Conservation (phyloP, 1,284 basidiomycete genomes). For the Cryptococcus floricola region DNA sequence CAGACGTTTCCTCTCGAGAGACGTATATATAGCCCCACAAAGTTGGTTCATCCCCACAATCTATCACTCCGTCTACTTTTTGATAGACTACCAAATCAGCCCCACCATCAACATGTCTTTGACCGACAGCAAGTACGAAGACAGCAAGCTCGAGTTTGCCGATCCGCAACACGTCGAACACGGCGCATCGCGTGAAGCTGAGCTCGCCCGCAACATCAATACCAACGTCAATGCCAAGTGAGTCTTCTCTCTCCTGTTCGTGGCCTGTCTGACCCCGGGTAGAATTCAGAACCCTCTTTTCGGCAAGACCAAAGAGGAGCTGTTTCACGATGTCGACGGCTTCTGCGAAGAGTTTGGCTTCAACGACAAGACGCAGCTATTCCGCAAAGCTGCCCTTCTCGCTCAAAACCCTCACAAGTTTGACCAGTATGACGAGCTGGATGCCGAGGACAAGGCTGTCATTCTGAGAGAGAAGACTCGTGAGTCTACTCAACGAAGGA, state of each 20-base stretch:
- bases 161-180: too few relatives aligned
- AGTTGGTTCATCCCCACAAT: too few relatives aligned
- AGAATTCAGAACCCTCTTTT: slow-evolving; percentile 5
- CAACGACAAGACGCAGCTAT: slow-evolving; percentile 46
- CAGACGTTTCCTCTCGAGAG: too few relatives aligned
- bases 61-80: too few relatives aligned
- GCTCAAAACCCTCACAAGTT: slow-evolving; percentile 59
- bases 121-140: too few relatives aligned
- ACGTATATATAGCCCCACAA: too few relatives aligned
- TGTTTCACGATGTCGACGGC: slow-evolving; percentile 57
- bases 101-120: too few relatives aligned
- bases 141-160: too few relatives aligned
- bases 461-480: slow-evolving; percentile 50
- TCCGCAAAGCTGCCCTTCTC: slow-evolving; percentile 61
- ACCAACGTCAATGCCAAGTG: background rate
- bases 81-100: too few relatives aligned
- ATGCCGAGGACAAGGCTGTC: slow-evolving; percentile 57
- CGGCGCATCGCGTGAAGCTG: background rate
- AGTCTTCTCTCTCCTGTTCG: background rate
- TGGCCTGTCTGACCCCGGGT: background rate
- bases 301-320: slow-evolving; percentile 1
- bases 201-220: background rate
- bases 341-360: slow-evolving; percentile 55
- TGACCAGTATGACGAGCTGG: slow-evolving; percentile 56
- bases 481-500: slow-evolving; percentile 28